These are phyloP conservation scores for Mucor indicus DNA, from an alignment of 371 early-diverging fungal genomes.

Conservation along the genomic window DNA sequence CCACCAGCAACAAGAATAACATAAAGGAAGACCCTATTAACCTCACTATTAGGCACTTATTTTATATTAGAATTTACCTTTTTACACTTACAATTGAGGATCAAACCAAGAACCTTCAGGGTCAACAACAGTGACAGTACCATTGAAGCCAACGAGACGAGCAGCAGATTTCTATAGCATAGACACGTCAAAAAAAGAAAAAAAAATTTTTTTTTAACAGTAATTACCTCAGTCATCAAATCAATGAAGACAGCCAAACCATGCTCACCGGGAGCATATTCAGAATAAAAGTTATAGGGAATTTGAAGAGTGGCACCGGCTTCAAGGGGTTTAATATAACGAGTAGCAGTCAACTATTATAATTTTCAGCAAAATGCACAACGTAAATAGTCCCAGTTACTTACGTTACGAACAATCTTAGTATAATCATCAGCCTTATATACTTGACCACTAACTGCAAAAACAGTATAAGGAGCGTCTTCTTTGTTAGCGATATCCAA, in stretches of 20 bases:
- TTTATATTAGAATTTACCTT: not conserved
- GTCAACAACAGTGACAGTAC: constrained; percentile 41
- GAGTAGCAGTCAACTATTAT: constrained; percentile 36
- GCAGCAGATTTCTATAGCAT: constrained; percentile 26
- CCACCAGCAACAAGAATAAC: constrained; percentile 39
- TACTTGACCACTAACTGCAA: constrained; percentile 41
- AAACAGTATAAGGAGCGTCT: constrained; percentile 29
- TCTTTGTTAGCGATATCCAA: constrained; percentile 44
- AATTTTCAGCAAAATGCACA: not conserved
- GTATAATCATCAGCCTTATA: constrained; percentile 27
- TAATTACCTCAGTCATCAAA: constrained; percentile 38
- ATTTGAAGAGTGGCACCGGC: constrained; percentile 32
- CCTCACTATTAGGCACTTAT: too few relatives aligned
- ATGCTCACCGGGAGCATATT: constrained; percentile 43
- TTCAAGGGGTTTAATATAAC: constrained; percentile 30
- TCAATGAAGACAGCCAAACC: constrained; percentile 43
- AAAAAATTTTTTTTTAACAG: not conserved
- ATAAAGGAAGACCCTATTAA: constrained; percentile 41
- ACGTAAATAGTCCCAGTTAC: not conserved
- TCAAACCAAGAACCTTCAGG: constrained; percentile 47
- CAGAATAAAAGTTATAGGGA: constrained; percentile 46
- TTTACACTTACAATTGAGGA: constrained; percentile 42
- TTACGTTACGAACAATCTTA: constrained; percentile 43
- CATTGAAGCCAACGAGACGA: constrained; percentile 44
- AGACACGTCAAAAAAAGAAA: not conserved